Evolutionary conservation across 192 early-diverging fungal genomes (phyloP), one percentile per base, ranked within the genome.

Genomic region (Dissophora globulifera): DNA sequence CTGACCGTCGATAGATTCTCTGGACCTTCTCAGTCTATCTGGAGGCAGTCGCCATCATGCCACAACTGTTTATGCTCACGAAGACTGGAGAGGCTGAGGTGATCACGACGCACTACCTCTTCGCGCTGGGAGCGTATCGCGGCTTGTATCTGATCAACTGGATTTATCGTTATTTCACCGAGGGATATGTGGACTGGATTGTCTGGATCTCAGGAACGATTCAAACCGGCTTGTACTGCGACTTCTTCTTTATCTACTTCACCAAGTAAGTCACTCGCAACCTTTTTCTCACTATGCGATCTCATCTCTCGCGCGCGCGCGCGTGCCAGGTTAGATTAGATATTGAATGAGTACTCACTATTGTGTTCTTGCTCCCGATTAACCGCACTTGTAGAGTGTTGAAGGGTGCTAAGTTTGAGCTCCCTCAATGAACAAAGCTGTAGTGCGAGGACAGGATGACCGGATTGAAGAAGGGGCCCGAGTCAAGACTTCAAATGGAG

Each of bases 101-200:
- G n/a, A 98, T 99, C 79, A 99, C 96, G 9, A 94, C 95, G 12
- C 98, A 99, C 80, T 99, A 99, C 79, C 81, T 99, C 43, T 99
- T 99, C 87, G 95, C 96, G 3, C 74, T 99, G 45, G 98, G 98
- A 10, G 93, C 89, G 11, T 58, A 74, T 88, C 79, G 83, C 31
- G 78, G 53, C 13, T 26, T 84, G 27, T 82, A 83, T 75, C 57
- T 80, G 19, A 74, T 86, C 25, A 99, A 99, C 79, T 99, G 98
- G 98, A 87, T 99, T 42, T 99, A 94, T 63, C 89, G 95, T 40
- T 97, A 91, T 79, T 84, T 86, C 47, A 78, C 82, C 8, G 92
- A 95, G 50, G 69, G 81, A 54, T 85, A 91, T 67, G 81, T 89
- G 15, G 96, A 98, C 69, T 91, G 85, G 82, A 91, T 98, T 67